Conservation (phyloP, 345 rosid genomes). For the Eucalyptus shirleyi region DNA sequence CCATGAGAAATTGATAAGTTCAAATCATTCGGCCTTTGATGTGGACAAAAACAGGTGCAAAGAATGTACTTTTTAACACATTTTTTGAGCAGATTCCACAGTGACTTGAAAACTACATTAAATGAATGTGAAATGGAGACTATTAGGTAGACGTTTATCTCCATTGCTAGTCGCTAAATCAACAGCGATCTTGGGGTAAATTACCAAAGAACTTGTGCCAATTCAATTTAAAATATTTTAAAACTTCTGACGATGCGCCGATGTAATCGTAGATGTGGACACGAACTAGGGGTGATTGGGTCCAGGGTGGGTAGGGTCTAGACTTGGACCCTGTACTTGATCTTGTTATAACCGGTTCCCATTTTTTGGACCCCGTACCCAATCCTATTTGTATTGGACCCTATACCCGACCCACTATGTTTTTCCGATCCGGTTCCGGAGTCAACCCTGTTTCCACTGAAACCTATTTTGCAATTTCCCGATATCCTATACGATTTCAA, state of each 20-base stretch:
- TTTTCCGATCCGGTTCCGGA: rapidly evolving
- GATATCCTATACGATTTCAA: too few species aligned
- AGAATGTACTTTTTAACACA: background rate
- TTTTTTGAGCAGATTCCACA: background rate
- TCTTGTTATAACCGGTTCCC: rapidly evolving
- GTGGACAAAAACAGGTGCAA: background rate
- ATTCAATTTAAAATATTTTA: background rate
- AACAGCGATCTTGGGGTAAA: background rate
- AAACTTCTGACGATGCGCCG: background rate
- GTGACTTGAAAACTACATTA: background rate
- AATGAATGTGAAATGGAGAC: background rate
- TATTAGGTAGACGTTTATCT: background rate
- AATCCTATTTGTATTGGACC: too few species aligned
- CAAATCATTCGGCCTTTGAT: background rate
- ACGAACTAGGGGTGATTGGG: background rate
- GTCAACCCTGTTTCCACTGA: rapidly evolving
- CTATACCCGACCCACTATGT: rapidly evolving
- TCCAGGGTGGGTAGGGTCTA: too few species aligned
- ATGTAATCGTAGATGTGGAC: background rate
- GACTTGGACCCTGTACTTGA: rapidly evolving
- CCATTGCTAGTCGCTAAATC: background rate
- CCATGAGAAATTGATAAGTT: background rate
- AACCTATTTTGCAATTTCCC: too few species aligned
- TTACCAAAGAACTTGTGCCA: rapidly evolving
- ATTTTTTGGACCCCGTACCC: too few species aligned